Base-by-base conservation (phyloP, 164 flowering plant genomes). In the Warburgia ugandensis region DNA sequence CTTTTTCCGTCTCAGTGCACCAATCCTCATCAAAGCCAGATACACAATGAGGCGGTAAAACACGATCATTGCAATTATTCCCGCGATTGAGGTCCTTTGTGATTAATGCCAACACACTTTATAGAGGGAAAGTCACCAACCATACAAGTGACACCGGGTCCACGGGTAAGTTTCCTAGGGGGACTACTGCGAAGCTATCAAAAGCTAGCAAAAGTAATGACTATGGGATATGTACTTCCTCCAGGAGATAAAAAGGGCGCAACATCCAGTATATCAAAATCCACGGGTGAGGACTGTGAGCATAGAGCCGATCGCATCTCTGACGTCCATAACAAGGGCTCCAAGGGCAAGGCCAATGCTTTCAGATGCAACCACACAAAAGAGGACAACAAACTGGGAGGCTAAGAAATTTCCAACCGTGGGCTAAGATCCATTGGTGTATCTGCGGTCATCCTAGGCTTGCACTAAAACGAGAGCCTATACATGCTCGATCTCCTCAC, bases 341-440 rank as follows among this genome's bases (percentile, higher is more conserved):
- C 96, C 94, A 2, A 84, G n/a, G 2, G 87, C 85, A 0, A 87
- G 71, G 1, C 94, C 96, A 0, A 87, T 68, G 27, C 94, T 85
- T 48, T 82, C 23, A n/a, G 8, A 26, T 1, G 25, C 45, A 2
- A 27, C 30, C 27, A 21, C 42, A 4, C 42, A 19, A 26, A 35
- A 23, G 0, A 84, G 70, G n/a, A 80, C 54, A 3, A 50, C 67
- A 25, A 70, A 56, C 10, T 84, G 47, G 20, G 77, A 64, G 27
- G 20, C n/a, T 1, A 84, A 33, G 71, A 77, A 83, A 48, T 58
- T 40, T 0, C 6, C 31, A 0, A 62, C 29, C 0, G 60, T 42
- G 25, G 68, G 66, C 49, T 76, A 3, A 87, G 86, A 54, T 78
- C 86, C 86, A 84, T 79, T 0, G 96, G 96, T 5, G 84, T 70